Conservation (phyloP, 2,329 filamentous ascomycete genomes). For the Incumbomyces delicatus region DNA sequence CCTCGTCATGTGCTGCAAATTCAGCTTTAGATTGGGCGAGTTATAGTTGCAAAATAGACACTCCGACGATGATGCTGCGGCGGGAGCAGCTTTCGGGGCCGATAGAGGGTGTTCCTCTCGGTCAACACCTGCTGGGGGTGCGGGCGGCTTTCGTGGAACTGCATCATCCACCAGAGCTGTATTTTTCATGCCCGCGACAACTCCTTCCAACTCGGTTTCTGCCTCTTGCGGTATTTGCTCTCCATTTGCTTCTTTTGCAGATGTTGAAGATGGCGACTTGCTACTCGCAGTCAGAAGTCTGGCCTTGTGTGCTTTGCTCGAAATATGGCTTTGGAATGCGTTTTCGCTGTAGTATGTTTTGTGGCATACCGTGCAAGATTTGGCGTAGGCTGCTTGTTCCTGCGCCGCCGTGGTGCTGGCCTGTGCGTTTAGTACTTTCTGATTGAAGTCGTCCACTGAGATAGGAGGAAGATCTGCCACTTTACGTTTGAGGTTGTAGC, state of each 20-base stretch:
- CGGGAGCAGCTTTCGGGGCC: conserved; percentile 11
- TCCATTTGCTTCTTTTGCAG: conserved; percentile 23
- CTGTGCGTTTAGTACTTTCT: conserved; percentile 88
- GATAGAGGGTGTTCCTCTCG: conserved; percentile 30
- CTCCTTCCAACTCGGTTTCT: conserved; percentile 56
- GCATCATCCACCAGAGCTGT: conserved; percentile 45
- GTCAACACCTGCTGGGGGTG: conserved; percentile 30
- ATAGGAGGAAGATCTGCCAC: conserved; percentile 85
- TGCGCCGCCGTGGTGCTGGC: conserved; percentile 75
- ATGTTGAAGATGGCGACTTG: conserved; percentile 27
- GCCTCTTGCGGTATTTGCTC: conserved; percentile 27
- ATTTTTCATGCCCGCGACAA: conserved; percentile 68
- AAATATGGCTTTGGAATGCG: conserved; percentile 84
- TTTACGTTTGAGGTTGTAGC: conserved; percentile 92
- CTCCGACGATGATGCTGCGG: conserved; percentile 40
- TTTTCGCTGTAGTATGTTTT: conserved; percentile 97
- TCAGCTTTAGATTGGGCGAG: conserved; percentile 65
- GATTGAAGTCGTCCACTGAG: conserved; percentile 83
- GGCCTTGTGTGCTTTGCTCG: conserved; percentile 78
- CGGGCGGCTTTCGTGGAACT: conserved; percentile 29
- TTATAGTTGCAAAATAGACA: conserved; percentile 92
- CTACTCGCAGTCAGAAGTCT: conserved; percentile 48
- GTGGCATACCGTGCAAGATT: conserved; percentile 67
- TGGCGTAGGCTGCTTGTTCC: conserved; percentile 81
- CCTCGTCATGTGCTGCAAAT: conserved; percentile 79